Percentiles rank a stretch among this genome's conserved stretches.
Conservation (phyloP, 2,329 filamentous ascomycete species). For the Ophiostoma australiae region DNA sequence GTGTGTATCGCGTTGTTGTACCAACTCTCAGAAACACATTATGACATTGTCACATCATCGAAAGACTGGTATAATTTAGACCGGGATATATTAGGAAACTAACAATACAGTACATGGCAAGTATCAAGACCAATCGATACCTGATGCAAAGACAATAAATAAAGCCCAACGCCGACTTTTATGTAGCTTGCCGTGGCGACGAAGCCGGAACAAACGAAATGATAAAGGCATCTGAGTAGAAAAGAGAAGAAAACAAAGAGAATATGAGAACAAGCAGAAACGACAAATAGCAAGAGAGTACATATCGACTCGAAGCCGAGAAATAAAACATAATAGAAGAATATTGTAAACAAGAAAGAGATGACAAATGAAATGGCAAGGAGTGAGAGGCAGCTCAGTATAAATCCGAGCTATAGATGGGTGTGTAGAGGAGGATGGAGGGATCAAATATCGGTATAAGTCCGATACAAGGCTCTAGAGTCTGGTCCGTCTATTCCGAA, state of each 20-base stretch:
- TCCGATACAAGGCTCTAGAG: not conserved
- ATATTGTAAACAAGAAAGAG: not conserved
- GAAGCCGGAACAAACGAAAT: not conserved
- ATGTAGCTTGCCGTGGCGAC: not conserved
- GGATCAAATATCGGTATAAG: not conserved
- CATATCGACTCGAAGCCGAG: not conserved
- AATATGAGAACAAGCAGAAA: not conserved
- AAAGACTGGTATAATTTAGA: not conserved
- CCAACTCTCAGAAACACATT: too few relatives aligned
- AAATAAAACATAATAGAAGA: not conserved
- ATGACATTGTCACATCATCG: not conserved
- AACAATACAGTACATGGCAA: conserved; percentile 6
- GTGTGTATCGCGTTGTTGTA: too few relatives aligned
- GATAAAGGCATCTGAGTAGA: not conserved
- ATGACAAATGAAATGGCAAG: not conserved
- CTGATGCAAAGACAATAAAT: not conserved
- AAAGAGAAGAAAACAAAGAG: not conserved
- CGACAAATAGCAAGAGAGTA: not conserved
- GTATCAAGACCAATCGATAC: not conserved
- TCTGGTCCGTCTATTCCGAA: not conserved
- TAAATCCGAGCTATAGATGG: not conserved
- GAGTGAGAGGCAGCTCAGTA: not conserved
- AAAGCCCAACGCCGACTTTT: conserved; percentile 16
- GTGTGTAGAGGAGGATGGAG: not conserved
- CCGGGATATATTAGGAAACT: conserved; percentile 15